phyloP scores from a whole-genome alignment of 1,284 basidiomycete species.

The Microbotryum violaceum region DNA sequence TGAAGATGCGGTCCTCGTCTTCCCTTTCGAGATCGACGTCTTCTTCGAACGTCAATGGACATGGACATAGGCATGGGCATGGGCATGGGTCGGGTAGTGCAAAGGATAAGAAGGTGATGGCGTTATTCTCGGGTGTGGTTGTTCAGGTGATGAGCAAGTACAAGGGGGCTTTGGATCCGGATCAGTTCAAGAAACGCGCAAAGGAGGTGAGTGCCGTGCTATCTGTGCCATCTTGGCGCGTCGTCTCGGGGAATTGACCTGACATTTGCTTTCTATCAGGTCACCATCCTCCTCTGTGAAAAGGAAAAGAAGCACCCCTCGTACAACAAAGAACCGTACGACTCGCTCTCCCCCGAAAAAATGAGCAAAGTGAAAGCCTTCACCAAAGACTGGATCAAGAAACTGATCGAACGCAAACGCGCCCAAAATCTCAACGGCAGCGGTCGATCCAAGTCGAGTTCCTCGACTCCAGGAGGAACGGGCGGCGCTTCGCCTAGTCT shows the following conservation, averaged over 20 bases:
- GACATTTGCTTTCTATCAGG: slow-evolving; percentile 42
- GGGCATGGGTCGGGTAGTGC: slow-evolving; percentile 25
- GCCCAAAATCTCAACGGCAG: not conserved
- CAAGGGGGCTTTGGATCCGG: slow-evolving; percentile 66
- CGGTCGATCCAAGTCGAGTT: no score
- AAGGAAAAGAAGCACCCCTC: slow-evolving; percentile 88
- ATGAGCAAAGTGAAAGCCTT: slow-evolving; percentile 84
- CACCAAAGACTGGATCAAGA: slow-evolving; percentile 62
- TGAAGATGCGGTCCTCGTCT: slow-evolving; percentile 46
- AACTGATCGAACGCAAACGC: slow-evolving; percentile 27
- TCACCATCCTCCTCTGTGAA: slow-evolving; percentile 70
- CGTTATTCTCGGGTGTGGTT: slow-evolving; percentile 79
- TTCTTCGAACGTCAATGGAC: no score
- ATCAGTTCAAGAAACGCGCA: slow-evolving; percentile 88
- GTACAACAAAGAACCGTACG: slow-evolving; percentile 62
- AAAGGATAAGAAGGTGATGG: slow-evolving; percentile 72
- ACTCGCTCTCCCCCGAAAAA: slow-evolving; percentile 77
- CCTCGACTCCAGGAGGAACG: no score
- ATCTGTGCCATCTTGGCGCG: slow-evolving; percentile 7
- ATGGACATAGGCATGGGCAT: no score
- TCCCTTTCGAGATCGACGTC: no score
- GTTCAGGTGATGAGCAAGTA: slow-evolving; percentile 89
- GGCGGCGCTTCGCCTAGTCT: no score
- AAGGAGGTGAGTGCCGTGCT: slow-evolving; percentile 62
- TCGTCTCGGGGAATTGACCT: not conserved